Base-by-base conservation (phyloP, 2,329 filamentous ascomycete genomes). In the Magnaporthiopsis incrustans region DNA sequence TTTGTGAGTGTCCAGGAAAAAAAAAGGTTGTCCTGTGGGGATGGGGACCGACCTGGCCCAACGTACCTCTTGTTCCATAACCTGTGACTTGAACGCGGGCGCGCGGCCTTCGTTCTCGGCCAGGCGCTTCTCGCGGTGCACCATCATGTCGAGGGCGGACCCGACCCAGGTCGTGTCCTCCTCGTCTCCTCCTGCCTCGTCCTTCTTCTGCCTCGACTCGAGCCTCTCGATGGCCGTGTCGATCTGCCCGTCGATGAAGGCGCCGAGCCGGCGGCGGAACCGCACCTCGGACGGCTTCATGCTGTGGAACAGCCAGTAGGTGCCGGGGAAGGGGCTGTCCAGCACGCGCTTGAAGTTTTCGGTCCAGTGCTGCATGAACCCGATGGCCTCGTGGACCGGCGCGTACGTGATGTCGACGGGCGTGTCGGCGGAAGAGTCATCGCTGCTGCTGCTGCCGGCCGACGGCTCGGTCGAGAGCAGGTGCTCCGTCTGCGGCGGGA, bases 61-160 rank as follows among this genome's bases (percentile, higher is more conserved):
- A 44, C 38, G 15, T 25, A 63, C 61, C 61, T 63, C 50, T 27
- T 63, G 26, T 32, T 63, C 14, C 53, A 63, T 58, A 5, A 53
- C 26, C n/a, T 12, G 56, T 5, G 53, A 59, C 5, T 58, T 27
- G 32, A 33, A 64, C n/a, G 8, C 22, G 3, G 63, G 63, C 50
- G 38, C n/a, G 18, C 58, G 27, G 58, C 53, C 32, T 27, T 57
- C 63, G 44, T 61, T 61, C n/a, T 35, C n/a, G n/a, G 63, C 59
- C 18, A 30, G 27, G 4, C 33, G 15, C 26, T 57, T 27, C 59
- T 64, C 59, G 30, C 63, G 58, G 25, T 8, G 25, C 15, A 64
- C 50, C 63, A 64, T 64, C 18, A 25, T 22, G 58, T 64, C 63
- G 18, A 60, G 27, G 44, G 59, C 63, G 6, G 26, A 60, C 25